Conservation (phyloP, 352 stramenopile genomes). For the Pythium rishiriense region DNA sequence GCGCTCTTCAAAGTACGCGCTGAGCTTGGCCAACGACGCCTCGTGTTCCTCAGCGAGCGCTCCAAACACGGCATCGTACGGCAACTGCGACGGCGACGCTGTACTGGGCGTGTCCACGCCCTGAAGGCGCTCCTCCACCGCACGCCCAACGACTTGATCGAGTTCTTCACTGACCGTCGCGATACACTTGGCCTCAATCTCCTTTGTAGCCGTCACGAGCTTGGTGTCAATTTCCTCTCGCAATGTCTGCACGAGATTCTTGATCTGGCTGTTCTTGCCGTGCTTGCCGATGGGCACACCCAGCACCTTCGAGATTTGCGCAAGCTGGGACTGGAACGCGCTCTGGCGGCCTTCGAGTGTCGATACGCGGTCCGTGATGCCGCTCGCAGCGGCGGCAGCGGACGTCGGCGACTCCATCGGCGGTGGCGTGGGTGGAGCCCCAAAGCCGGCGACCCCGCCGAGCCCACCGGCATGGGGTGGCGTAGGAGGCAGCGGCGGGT, state of each 20-base stretch:
- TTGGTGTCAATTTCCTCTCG: slow-evolving; percentile 73
- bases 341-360: slow-evolving; percentile 76
- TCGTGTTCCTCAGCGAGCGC: slow-evolving; percentile 72
- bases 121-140: slow-evolving; percentile 23
- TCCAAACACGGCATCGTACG: slow-evolving; percentile 50
- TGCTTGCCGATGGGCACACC: slow-evolving; percentile 64
- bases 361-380: slow-evolving; percentile 69
- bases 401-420: slow-evolving; percentile 6
- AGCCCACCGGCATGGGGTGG: slow-evolving; percentile 2
- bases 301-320: slow-evolving; percentile 74
- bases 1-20: slow-evolving; percentile 63
- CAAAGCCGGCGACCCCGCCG: not conserved
- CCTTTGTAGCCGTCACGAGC: slow-evolving; percentile 36
- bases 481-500: slow-evolving; percentile 24
- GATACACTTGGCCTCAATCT: slow-evolving; percentile 38
- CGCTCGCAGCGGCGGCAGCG: slow-evolving; percentile 28
- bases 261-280: slow-evolving; percentile 68
- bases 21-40: slow-evolving; percentile 66
- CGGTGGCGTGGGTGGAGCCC: not conserved
- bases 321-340: slow-evolving; percentile 79
- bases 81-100: slow-evolving; percentile 23
- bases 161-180: slow-evolving; percentile 31
- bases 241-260: slow-evolving; percentile 73
- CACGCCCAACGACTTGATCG: slow-evolving; percentile 9
- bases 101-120: not conserved